Evolutionary conservation across 1,284 basidiomycete genomes (phyloP).

Genomic region (Schizophyllum commune): DNA sequence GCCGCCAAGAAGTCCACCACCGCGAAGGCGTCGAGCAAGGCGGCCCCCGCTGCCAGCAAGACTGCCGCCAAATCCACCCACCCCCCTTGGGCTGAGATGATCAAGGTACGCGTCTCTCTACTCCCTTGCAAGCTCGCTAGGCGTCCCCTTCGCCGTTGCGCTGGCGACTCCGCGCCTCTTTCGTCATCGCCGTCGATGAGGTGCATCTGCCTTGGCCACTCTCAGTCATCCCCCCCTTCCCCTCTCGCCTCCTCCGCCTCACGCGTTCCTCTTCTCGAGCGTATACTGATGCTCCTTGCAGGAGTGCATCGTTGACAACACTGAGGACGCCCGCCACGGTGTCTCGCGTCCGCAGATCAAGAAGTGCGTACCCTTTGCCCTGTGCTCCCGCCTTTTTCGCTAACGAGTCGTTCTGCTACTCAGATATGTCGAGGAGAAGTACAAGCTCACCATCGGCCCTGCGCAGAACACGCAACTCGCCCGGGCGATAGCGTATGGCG

Average conservation of each 20-base stretch:
- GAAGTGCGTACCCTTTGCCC: constrained; percentile 46
- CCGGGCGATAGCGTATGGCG: constrained; percentile 74
- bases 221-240: neutral
- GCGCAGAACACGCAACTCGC: constrained; percentile 77
- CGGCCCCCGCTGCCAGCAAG: constrained; percentile 21
- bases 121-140: constrained; percentile 6
- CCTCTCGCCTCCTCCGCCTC: neutral
- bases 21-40: constrained; percentile 21
- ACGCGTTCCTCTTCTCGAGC: constrained; percentile 6
- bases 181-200: neutral
- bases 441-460: constrained; percentile 71
- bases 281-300: constrained; percentile 23
- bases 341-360: constrained; percentile 91
- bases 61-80: constrained; percentile 40
- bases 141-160: constrained; percentile 2
- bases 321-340: constrained; percentile 75
- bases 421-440: constrained; percentile 74
- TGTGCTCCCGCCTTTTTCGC: neutral
- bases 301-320: constrained; percentile 76
- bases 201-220: neutral
- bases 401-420: constrained; percentile 1
- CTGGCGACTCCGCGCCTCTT: neutral
- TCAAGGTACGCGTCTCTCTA: constrained; percentile 45
- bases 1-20: constrained; percentile 33
- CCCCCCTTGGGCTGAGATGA: constrained; percentile 73